These are phyloP conservation scores for Flaveria brownii DNA, from an alignment of 129 eudicot genomes.

Conservation along the genomic window DNA sequence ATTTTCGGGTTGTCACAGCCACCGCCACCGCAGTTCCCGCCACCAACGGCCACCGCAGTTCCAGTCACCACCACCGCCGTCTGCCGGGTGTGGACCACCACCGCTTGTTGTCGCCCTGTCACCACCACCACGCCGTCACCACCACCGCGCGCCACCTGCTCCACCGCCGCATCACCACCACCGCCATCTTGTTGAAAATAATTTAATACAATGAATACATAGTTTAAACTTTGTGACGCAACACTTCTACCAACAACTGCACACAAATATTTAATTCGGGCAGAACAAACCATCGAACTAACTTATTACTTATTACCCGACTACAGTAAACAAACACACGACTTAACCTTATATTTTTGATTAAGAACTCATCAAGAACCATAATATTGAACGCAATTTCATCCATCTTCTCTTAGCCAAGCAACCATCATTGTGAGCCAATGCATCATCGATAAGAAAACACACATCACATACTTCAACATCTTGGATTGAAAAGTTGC, in stretches of 20 bases:
- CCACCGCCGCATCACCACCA: no score
- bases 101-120: no score
- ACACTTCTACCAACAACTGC: not conserved
- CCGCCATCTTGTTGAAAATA: not conserved
- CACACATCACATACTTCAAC: not conserved
- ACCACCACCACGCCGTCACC: no score
- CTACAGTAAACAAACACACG: not conserved
- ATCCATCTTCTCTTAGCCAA: not conserved
- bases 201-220: not conserved
- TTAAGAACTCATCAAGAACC: not conserved
- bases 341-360: not conserved
- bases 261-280: conserved; percentile 1
- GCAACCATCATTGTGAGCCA: not conserved
- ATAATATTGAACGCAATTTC: not conserved
- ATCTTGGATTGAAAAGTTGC: not conserved
- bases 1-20: no score
- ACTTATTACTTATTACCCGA: not conserved
- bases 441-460: not conserved
- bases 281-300: conserved; percentile 5
- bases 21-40: no score
- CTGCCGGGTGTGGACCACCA: no score
- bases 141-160: no score
- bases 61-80: no score
- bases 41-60: no score
- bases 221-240: not conserved